Evolutionary conservation across 805 yeast species (phyloP), one percentile per base, ranked within the genome.

Genomic region (Candida caryicola): DNA sequence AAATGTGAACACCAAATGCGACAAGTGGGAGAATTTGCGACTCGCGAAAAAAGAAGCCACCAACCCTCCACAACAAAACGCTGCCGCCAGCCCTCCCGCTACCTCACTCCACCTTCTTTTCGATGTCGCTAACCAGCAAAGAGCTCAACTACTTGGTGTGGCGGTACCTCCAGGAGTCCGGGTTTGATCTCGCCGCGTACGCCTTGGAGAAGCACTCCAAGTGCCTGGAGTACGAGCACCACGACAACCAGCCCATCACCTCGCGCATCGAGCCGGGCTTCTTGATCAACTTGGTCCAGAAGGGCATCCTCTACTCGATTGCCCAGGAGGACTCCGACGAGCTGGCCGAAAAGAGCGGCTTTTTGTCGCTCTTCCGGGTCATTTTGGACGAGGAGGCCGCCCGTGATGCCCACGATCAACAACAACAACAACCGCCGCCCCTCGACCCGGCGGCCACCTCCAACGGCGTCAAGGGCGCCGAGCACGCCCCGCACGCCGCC

Each of bases 131-230:
- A 34, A 77, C 93, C 4, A 82, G 93, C 40, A 79, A 76, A 40
- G 95, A 89, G 61, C 75, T 91, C 38, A 93, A 91, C 67, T 91
- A 91, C 57, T 73, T 93, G 50, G 77, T 91, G 37, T 93, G 96
- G 96, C 67, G 97, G 44, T 93, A 91, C 55, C 71, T 89, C 27
- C 95, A 88, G 55, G 98, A 93, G 58, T 69, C 82, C 4, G 95
- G 95, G 2, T 70, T 73, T 28, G 90, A 85, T 36, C 71, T 86
- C 15, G 71, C 93, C 2, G 89, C 95, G 0, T 79, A 74, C 52
- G 95, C 96, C 0, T 62, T 93, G 19, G 86, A 84, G 45, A 82
- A 85, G 47, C 90, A 85, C 48, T 69, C 91, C 1, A 64, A 73
- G 15, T 81, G 85, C 8, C 70, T 77, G 44, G 69, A 71, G 15